These are phyloP conservation scores for Olyra latifolia DNA, from an alignment of 176 grass and related monocot species.

Conservation along the genomic window DNA sequence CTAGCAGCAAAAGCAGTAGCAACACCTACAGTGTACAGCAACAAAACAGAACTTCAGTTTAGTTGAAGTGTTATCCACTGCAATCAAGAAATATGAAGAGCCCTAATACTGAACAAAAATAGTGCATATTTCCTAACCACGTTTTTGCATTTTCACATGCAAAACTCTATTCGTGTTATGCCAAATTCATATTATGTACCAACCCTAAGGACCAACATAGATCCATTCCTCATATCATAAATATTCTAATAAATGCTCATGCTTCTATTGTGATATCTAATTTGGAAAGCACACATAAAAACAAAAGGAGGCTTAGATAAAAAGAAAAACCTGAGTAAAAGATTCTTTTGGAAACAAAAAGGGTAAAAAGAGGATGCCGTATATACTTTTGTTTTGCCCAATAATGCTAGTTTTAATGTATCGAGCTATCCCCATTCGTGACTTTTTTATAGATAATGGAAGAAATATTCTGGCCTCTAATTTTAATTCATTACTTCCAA, in stretches of 20 bases:
- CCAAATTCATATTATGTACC: conserved; percentile 2
- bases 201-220: not conserved
- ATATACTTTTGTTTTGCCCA: not conserved
- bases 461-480: not conserved
- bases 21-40: conserved; percentile 58
- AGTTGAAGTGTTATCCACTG: conserved; percentile 13
- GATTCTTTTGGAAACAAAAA: not conserved
- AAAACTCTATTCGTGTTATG: not conserved
- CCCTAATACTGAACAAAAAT: not conserved
- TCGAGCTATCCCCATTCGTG: not conserved
- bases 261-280: not conserved
- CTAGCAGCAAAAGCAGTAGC: conserved; percentile 99
- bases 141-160: not conserved
- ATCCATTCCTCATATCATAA: conserved; percentile 5
- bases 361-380: not conserved
- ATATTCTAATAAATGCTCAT: not conserved
- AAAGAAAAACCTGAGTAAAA: not conserved
- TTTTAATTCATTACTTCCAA: not conserved
- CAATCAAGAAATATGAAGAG: not conserved
- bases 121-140: not conserved
- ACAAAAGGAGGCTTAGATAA: not conserved
- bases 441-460: too few relatives aligned
- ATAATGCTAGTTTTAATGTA: not conserved
- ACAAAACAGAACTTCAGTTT: conserved; percentile 14
- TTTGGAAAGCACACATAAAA: not conserved